phyloP scores from a whole-genome alignment of 176 grass and related monocot species.

The Ensete glaucum region DNA sequence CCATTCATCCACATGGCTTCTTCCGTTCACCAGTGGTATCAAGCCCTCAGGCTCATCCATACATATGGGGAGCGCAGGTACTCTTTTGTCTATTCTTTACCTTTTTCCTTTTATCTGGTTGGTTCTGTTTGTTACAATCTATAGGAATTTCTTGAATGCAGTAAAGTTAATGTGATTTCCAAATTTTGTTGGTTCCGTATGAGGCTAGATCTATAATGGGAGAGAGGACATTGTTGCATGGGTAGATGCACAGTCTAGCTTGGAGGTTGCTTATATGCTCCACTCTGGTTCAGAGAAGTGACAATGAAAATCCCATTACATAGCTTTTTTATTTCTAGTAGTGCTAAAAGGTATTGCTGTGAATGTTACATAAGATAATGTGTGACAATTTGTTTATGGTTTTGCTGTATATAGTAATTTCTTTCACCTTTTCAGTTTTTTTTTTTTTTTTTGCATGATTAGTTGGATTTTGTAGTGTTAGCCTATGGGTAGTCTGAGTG shows the following conservation, averaged over 20 bases:
- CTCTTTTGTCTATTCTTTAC: background rate
- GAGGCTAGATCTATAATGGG: background rate
- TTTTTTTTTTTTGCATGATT: background rate
- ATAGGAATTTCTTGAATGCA: too few species aligned
- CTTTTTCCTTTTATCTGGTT: background rate
- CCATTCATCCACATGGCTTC: constrained; percentile 89
- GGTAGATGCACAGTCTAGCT: background rate
- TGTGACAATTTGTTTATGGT: background rate
- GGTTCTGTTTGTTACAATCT: background rate
- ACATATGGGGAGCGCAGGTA: constrained; percentile 96
- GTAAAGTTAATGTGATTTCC: background rate
- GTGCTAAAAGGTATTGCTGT: too few species aligned
- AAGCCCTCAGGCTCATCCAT: constrained; percentile 80
- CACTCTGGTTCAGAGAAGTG: too few species aligned
- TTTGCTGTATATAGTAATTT: background rate
- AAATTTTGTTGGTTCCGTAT: background rate
- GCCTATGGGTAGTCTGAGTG: too few species aligned
- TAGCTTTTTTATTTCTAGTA: too few species aligned
- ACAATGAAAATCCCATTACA: too few species aligned
- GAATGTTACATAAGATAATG: too few species aligned
- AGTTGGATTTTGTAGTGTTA: background rate
- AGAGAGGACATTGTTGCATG: background rate
- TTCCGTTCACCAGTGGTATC: constrained; percentile 67
- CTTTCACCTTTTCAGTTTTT: background rate
- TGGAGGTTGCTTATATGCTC: background rate